Evolutionary conservation across 1,139 yeast genomes (phyloP), one percentile per base, ranked within the genome.

Genomic region (Entelexis paramagnoliae): DNA sequence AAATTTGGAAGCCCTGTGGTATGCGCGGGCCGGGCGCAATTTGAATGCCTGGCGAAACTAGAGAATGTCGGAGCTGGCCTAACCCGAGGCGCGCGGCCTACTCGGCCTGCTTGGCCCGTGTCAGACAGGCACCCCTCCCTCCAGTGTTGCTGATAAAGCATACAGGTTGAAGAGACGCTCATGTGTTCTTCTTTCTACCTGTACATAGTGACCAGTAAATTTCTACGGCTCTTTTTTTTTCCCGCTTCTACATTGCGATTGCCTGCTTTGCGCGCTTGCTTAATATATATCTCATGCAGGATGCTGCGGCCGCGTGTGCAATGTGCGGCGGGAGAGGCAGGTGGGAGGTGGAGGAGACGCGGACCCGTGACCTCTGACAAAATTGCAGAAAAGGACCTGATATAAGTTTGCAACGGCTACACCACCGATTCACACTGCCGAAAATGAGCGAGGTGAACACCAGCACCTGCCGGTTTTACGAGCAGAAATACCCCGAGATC

Each of bases 401-500:
- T 30, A 19, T 17, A 42, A 42, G 19, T 42, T 42, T 42, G 46
- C 36, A 42, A 32, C 11, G 36, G 36, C 29, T n/a, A 10, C 28
- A 29, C 45, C 45, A 41, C 17, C 24, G 4, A 41, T 9, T 17
- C 20, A n/a, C 32, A 3, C 16, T 29, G 39, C 46, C 39, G n/a
- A 44, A 32, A 33, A 59, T 58, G 61, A 51, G 57, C 46, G 63
- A 60, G 51, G 64, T 68, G 51, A 68, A 94, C 68, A 83, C 93
- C 48, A 82, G 95, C 50, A 81, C 86, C 69, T 89, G 96, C 75
- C 83, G 99, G 74, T 93, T 84, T 72, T 91, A 91, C 68, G 98
- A 91, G 71, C 91, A 89, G 79, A 89, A 89, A 71, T 91, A 83
- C 74, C 99, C 99, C 57, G 99, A 91, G 71, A 95, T 93, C 65